A percentile compares a stretch with the other conserved stretches of the same genome.
Conservation (phyloP, 495 filamentous ascomycete species). For the Neurospora discreta region DNA sequence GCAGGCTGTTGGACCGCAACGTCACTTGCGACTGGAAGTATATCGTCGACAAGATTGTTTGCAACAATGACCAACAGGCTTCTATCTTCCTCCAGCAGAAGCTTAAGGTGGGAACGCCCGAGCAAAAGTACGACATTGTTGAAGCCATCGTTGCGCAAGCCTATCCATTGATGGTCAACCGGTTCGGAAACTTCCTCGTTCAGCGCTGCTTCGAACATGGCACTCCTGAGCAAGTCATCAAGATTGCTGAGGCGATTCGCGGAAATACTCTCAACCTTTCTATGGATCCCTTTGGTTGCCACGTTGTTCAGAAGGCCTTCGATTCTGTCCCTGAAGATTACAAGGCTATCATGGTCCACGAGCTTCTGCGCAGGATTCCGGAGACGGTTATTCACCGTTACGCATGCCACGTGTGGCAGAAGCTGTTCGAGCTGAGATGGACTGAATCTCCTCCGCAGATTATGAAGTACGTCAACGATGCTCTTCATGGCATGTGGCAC, state of each 20-base stretch:
- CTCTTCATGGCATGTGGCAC: constrained; percentile 94
- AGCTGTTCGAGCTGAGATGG: constrained; percentile 98
- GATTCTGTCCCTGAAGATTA: constrained; percentile 95
- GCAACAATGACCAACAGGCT: constrained; percentile 97
- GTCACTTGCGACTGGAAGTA: constrained; percentile 99
- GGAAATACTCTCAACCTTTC: constrained; percentile 89
- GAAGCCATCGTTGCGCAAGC: constrained; percentile 93
- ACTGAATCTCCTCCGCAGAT: constrained; percentile 89
- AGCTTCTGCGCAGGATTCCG: constrained; percentile 86
- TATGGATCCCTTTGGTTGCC: constrained; percentile 97
- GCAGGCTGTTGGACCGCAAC: constrained; percentile 87
- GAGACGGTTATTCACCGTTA: constrained; percentile 98
- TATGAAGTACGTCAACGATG: constrained; percentile 97
- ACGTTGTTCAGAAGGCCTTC: constrained; percentile 97
- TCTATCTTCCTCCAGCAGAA: constrained; percentile 99
- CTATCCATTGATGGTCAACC: constrained; percentile 93
- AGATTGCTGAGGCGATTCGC: constrained; percentile 89
- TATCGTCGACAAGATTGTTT: constrained; percentile 98
- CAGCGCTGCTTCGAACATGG: constrained; percentile 99
- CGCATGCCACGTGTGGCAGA: constrained; percentile 99
- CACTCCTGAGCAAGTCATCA: constrained; percentile 85
- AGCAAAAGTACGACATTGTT: constrained; percentile 95
- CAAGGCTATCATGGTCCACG: constrained; percentile 96
- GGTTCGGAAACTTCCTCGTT: constrained; percentile 95
- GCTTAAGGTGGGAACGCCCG: constrained; percentile 88